phyloP scores from a whole-genome alignment of 441 rosid species.

The Bocquillonia castaneifolia region DNA sequence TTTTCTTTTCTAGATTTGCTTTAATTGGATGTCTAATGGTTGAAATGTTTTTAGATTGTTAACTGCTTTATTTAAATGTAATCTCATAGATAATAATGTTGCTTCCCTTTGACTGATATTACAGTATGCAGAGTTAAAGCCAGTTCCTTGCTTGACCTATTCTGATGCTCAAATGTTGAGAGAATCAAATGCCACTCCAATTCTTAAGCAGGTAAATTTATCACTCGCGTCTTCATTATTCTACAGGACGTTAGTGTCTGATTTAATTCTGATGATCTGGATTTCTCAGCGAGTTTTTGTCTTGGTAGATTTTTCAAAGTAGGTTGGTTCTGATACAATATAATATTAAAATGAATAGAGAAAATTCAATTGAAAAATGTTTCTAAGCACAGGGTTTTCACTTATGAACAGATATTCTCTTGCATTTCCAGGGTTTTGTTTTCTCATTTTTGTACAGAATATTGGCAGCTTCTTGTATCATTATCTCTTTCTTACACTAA shows the following conservation, averaged over 20 bases:
- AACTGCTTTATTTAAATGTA: not conserved
- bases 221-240: not conserved
- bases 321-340: not conserved
- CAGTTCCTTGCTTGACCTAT: slow-evolving; percentile 85
- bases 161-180: slow-evolving; percentile 69
- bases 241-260: not conserved
- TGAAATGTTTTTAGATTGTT: not conserved
- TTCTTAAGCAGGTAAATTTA: slow-evolving; percentile 72
- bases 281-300: not conserved
- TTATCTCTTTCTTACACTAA: not conserved
- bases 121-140: slow-evolving; percentile 95
- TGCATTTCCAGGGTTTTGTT: not conserved
- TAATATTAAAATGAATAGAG: not conserved
- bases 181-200: slow-evolving; percentile 72
- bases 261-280: not conserved
- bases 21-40: not conserved
- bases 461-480: not conserved
- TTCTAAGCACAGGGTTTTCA: not conserved
- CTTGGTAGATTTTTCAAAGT: not conserved
- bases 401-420: not conserved
- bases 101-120: slow-evolving; percentile 20
- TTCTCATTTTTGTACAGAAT: not conserved
- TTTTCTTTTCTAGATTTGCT: slow-evolving; percentile 1
- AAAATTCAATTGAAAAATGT: not conserved
- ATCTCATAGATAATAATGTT: not conserved